Conservation (phyloP, 805 yeast genomes). For the Yarrowia porcina region DNA sequence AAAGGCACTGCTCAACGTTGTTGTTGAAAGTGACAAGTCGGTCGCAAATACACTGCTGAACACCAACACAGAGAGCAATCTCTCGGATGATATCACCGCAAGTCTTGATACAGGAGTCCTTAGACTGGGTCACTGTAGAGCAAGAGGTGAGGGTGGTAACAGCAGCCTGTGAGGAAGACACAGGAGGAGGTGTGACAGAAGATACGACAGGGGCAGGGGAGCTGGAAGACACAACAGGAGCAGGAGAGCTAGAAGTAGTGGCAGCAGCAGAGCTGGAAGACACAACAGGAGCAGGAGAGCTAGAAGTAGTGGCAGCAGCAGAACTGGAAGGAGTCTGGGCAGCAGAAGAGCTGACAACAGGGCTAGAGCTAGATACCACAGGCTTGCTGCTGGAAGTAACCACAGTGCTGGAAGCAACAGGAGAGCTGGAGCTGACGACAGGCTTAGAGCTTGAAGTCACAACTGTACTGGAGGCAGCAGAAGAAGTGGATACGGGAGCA, state of each 20-base stretch:
- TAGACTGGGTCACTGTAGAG: neutral
- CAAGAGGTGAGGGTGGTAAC: neutral
- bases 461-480: neutral
- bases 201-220: neutral
- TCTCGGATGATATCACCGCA: slow-evolving; percentile 9
- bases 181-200: neutral
- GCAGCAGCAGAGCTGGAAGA: neutral
- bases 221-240: neutral
- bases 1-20: neutral
- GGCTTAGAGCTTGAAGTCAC: neutral
- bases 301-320: neutral
- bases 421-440: neutral
- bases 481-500: neutral
- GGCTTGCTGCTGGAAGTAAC: neutral
- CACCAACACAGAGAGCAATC: slow-evolving; percentile 6
- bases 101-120: neutral
- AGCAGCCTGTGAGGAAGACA: neutral
- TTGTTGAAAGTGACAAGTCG: neutral
- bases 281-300: neutral
- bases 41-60: slow-evolving; percentile 1
- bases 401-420: no score
- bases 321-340: neutral
- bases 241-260: neutral
- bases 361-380: neutral
- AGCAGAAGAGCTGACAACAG: neutral